phyloP scores from a whole-genome alignment of 2,329 filamentous ascomycete species.

The Triangularia verruculosa region DNA sequence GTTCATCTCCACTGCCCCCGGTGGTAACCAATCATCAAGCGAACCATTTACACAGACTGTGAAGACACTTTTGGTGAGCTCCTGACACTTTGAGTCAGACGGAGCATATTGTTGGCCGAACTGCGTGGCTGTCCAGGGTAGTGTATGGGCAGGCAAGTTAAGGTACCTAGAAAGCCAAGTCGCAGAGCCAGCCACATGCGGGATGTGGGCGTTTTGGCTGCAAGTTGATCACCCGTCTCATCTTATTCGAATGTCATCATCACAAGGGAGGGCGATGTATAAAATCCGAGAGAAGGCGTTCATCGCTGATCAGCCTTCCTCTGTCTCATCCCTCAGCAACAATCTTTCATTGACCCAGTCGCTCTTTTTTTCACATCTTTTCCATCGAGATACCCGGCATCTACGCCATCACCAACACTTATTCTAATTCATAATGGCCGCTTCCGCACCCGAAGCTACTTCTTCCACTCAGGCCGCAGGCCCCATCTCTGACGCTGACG shows the following conservation, averaged over 20 bases:
- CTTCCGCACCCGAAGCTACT: constrained; percentile 22
- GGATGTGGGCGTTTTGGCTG: constrained; percentile 1
- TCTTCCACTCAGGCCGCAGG: constrained; percentile 21
- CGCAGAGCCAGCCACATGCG: constrained; percentile 10
- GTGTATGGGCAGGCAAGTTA: neutral
- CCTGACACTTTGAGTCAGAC: neutral
- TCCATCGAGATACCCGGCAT: neutral
- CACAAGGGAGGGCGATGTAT: neutral
- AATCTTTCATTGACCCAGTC: constrained; percentile 12
- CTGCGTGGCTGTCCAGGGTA: neutral
- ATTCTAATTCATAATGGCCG: constrained; percentile 21
- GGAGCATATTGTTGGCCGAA: neutral
- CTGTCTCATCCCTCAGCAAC: neutral
- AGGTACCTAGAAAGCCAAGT: neutral
- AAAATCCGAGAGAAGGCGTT: neutral
- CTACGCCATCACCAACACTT: neutral
- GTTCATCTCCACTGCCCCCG: constrained; percentile 16
- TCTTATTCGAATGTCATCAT: neutral
- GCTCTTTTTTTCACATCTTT: constrained; percentile 4
- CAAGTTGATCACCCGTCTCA: neutral
- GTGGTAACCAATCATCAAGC: neutral
- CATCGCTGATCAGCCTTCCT: neutral
- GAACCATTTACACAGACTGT: neutral
- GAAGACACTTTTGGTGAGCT: neutral
- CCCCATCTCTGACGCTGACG: constrained; percentile 41